These are phyloP conservation scores for Endotrypanum monterogeii DNA, from an alignment of 208 protist genomes.

Conservation along the genomic window DNA sequence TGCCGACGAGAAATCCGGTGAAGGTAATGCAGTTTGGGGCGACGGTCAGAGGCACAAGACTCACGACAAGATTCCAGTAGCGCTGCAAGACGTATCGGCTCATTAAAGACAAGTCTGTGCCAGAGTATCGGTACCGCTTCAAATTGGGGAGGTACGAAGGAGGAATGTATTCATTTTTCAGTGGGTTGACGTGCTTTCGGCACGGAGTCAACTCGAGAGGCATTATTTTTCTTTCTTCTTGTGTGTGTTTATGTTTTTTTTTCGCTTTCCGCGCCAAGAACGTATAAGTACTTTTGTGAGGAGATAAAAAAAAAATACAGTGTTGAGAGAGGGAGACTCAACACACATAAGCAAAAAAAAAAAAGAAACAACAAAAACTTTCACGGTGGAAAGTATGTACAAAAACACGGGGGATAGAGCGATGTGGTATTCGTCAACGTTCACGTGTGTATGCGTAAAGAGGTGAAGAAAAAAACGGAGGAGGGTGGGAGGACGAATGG, in stretches of 20 bases:
- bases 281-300: neutral
- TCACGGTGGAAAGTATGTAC: neutral
- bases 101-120: slow-evolving; percentile 71
- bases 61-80: slow-evolving; percentile 90
- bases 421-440: neutral
- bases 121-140: slow-evolving; percentile 84
- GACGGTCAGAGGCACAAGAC: slow-evolving; percentile 84
- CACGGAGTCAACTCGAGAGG: neutral
- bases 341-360: neutral
- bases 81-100: slow-evolving; percentile 74
- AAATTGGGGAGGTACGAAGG: slow-evolving; percentile 68
- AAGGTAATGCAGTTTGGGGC: slow-evolving; percentile 90
- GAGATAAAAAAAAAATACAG: neutral
- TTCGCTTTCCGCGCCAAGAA: neutral
- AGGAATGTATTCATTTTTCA: slow-evolving; percentile 64
- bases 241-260: no score
- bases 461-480: no score
- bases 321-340: neutral
- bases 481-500: no score
- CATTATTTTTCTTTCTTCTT: neutral
- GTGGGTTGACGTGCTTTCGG: slow-evolving; percentile 45
- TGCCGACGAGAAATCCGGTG: slow-evolving; percentile 73
- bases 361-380: neutral
- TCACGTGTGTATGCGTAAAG: no score
- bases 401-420: neutral